phyloP scores from a whole-genome alignment of 257 asterid genomes.

The Sherardia arvensis region DNA sequence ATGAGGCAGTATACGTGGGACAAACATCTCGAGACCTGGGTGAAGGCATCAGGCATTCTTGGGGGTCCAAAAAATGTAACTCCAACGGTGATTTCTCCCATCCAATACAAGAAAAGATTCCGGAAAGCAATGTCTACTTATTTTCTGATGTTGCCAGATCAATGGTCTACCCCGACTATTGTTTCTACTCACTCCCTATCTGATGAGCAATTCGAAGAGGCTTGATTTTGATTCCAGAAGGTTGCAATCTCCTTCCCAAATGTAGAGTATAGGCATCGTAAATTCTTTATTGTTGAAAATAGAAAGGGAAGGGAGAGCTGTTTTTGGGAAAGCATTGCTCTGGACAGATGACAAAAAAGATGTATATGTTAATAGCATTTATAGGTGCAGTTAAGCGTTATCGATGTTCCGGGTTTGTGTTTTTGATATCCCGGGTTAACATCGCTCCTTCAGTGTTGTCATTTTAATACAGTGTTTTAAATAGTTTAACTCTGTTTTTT shows the following conservation, averaged over 20 bases:
- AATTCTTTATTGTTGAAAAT: constrained; percentile 3
- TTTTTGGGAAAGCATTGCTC: not conserved
- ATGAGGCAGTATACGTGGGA: constrained; percentile 93
- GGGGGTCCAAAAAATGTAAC: constrained; percentile 63
- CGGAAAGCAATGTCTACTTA: constrained; percentile 83
- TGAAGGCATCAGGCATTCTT: constrained; percentile 68
- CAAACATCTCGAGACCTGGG: constrained; percentile 89
- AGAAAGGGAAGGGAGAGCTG: not conserved
- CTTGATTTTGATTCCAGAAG: not conserved
- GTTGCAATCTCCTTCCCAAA: not conserved
- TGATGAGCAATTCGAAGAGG: constrained; percentile 21
- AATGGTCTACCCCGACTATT: constrained; percentile 43
- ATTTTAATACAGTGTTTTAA: not conserved
- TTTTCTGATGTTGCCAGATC: constrained; percentile 76
- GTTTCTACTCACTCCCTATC: constrained; percentile 19
- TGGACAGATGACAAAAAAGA: not conserved
- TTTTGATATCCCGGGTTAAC: not conserved
- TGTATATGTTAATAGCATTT: not conserved
- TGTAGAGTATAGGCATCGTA: not conserved
- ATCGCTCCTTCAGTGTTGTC: not conserved
- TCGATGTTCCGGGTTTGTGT: not conserved
- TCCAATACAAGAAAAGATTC: constrained; percentile 63
- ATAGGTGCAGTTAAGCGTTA: not conserved
- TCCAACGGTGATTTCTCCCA: constrained; percentile 70
- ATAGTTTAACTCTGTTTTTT: too few species aligned